These are phyloP conservation scores for Ophiostoma ulmi DNA, from an alignment of 2,329 filamentous ascomycete genomes.

Conservation along the genomic window DNA sequence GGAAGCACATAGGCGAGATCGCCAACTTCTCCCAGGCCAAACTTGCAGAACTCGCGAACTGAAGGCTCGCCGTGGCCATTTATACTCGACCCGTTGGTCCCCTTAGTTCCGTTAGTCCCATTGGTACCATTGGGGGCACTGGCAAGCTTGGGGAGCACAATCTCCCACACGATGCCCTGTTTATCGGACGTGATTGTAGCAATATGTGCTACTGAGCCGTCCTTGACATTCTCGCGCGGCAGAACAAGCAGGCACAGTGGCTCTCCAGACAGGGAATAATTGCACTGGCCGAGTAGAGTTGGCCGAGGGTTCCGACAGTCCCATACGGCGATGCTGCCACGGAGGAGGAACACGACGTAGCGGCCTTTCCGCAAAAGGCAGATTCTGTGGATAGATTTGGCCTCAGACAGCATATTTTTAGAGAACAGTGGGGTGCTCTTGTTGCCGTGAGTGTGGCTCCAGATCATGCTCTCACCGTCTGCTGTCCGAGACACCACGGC, in stretches of 20 bases:
- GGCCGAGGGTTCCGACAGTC: constrained; percentile 63
- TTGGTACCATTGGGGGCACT: constrained; percentile 11
- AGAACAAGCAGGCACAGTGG: constrained; percentile 75
- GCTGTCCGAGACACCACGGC: constrained; percentile 77
- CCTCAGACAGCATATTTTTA: constrained; percentile 62
- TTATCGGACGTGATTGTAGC: constrained; percentile 78
- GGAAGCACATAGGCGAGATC: constrained; percentile 65
- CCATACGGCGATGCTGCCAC: constrained; percentile 69
- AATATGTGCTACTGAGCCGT: constrained; percentile 60
- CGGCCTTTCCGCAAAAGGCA: constrained; percentile 71
- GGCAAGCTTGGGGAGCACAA: constrained; percentile 53
- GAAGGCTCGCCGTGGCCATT: constrained; percentile 38
- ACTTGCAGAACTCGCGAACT: constrained; percentile 64
- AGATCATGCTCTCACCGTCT: constrained; percentile 74
- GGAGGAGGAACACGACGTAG: constrained; percentile 75
- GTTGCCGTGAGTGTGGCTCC: constrained; percentile 59
- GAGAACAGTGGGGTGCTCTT: constrained; percentile 40
- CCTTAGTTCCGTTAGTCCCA: background rate
- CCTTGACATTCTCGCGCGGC: constrained; percentile 54
- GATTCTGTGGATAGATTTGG: constrained; percentile 72
- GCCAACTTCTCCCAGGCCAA: constrained; percentile 58
- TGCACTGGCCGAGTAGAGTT: constrained; percentile 51
- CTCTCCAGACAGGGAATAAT: constrained; percentile 60
- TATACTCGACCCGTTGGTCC: constrained; percentile 20
- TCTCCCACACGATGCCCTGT: constrained; percentile 75